Conservation (phyloP, 2,329 filamentous ascomycete species). For the Aquanectria penicillioides region DNA sequence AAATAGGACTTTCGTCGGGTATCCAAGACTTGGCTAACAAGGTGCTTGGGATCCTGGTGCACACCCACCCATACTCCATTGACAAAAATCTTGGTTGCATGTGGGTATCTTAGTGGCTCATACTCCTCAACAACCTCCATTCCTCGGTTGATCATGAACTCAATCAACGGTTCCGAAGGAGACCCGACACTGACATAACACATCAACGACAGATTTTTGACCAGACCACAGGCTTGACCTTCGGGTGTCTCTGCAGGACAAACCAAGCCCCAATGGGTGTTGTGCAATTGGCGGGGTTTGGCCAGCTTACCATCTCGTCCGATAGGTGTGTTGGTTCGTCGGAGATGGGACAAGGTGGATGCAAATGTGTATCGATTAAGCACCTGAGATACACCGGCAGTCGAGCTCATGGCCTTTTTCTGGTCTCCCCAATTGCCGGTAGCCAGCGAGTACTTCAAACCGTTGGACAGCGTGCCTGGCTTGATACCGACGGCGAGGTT, state of each 20-base stretch:
- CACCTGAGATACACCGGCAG: conserved; percentile 97
- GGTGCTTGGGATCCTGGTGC: conserved; percentile 85
- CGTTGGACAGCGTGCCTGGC: conserved; percentile 89
- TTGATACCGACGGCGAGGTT: conserved; percentile 92
- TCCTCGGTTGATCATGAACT: conserved; percentile 94
- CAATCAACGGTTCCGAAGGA: conserved; percentile 86
- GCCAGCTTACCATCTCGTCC: conserved; percentile 98
- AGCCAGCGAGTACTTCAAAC: conserved; percentile 94
- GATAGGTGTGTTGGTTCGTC: conserved; percentile 96
- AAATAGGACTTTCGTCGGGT: conserved; percentile 85
- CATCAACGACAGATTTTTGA: conserved; percentile 98
- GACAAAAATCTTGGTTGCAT: conserved; percentile 97
- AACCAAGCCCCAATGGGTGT: conserved; percentile 97
- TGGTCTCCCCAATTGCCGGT: conserved; percentile 99
- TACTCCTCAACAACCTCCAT: conserved; percentile 99
- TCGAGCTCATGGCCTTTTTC: conserved; percentile 95
- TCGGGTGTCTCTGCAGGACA: conserved; percentile 98
- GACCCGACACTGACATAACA: conserved; percentile 98
- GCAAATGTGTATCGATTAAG: conserved; percentile 97
- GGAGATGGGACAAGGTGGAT: conserved; percentile 94
- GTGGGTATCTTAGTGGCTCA: conserved; percentile 83
- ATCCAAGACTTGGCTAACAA: conserved; percentile 81
- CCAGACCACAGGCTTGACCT: conserved; percentile 96
- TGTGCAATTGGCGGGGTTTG: conserved; percentile 96
- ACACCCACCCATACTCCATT: conserved; percentile 99